Evolutionary conservation across 2,329 filamentous ascomycete genomes (phyloP), one percentile per base, ranked within the genome.

Genomic region (Chalaropsis thielavioides): DNA sequence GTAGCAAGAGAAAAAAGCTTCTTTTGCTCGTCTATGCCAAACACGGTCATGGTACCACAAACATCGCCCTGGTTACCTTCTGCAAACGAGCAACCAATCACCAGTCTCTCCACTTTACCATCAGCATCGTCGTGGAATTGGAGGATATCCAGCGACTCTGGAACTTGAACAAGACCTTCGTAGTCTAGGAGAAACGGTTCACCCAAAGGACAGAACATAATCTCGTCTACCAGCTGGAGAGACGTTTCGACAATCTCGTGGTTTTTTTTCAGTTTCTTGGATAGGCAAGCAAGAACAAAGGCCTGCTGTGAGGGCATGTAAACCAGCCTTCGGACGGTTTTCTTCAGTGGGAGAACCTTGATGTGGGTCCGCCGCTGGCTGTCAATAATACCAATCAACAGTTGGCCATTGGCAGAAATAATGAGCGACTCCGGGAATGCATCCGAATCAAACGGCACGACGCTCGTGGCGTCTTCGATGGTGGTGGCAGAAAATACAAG

Each of bases 401-500:
- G 77, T 67, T 92, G 85, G 17, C 80, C 78, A 15, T 85, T 80
- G 0, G 90, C 92, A 1, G 92, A 91, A 49, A 99, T 82, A 0
- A 90, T 85, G 56, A 97, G 87, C 0, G 89, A 87, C 35, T 82
- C 82, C 0, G 91, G 90, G 71, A 89, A 99, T 1, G 88, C 88
- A 69, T 87, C 84, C 0, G 87, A 81, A 72, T 96, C 83, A 71
- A 99, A 95, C 0, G 88, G 82, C 67, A 89, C 94, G 5, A 97
- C 86, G 60, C 84, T 87, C 0, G 86, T 86, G 0, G 90, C 89
- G 68, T 91, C 87, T 68, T 96, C 89, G 2, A 92, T 90, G 13
- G 92, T 96, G 1, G 96, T 90, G 1, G 94, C 92, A 3, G 92
- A 96, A 75, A 95, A 99, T 0, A 96, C 85, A 49, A 96, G 87